Conservation (phyloP, 495 filamentous ascomycete species). For the Penicillium bovifimosum region DNA sequence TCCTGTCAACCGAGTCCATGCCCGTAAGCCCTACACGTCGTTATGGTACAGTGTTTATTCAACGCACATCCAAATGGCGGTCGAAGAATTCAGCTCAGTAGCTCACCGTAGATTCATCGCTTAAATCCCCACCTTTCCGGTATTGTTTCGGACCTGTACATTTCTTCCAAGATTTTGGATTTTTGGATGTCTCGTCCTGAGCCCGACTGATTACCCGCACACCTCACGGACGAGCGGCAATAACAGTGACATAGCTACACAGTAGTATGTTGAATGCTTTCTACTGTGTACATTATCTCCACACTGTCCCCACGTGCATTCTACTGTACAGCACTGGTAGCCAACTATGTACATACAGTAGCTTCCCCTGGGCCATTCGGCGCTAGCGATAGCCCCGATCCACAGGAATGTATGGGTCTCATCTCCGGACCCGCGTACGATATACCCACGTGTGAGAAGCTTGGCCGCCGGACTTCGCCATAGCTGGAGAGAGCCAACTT, state of each 20-base stretch:
- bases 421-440: constrained; percentile 13
- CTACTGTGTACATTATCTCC: not conserved
- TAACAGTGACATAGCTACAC: too few species aligned
- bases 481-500: too few species aligned
- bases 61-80: not conserved
- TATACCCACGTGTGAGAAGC: constrained; percentile 31
- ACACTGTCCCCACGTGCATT: constrained; percentile 1
- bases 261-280: too few species aligned
- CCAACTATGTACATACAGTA: constrained; percentile 4
- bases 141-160: not conserved
- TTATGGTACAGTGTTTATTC: not conserved
- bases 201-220: too few species aligned
- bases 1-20: not conserved
- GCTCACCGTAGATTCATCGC: constrained; percentile 1
- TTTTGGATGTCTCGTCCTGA: too few species aligned
- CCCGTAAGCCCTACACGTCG: not conserved
- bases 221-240: too few species aligned
- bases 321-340: too few species aligned
- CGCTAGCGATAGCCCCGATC: constrained; percentile 6
- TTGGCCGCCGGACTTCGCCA: constrained; percentile 23
- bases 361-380: constrained; percentile 12
- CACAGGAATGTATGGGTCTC: constrained; percentile 11
- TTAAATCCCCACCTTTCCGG: not conserved
- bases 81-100: constrained; percentile 1
- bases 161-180: not conserved